A percentile compares a stretch with the other conserved stretches of the same genome.
phyloP scores from a whole-genome alignment of 2,329 filamentous ascomycete species.

The Scopulariopsis brevicaulis region DNA sequence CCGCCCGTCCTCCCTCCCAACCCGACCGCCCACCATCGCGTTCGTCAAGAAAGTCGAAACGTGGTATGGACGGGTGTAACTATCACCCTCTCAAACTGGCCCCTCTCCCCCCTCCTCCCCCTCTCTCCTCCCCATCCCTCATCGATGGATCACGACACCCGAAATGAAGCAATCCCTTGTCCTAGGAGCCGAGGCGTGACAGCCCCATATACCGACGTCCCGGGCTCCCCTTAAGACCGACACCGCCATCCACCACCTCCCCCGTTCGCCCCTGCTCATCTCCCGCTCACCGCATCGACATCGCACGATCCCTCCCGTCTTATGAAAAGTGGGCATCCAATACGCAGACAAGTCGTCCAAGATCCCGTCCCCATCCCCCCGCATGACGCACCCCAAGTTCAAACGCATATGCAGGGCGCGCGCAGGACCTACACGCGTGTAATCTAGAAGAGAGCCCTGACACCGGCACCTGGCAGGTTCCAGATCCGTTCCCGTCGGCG shows the following conservation, averaged over 20 bases:
- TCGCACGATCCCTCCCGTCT: not conserved
- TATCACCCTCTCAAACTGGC: not conserved
- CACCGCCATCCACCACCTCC: not conserved
- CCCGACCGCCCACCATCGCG: not conserved
- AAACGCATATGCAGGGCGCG: not conserved
- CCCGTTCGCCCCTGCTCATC: not conserved
- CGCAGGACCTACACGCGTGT: not conserved
- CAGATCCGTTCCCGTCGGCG: not conserved
- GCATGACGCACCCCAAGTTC: not conserved
- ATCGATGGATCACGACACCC: not conserved
- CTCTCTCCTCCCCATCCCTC: not conserved
- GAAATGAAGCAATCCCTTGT: not conserved
- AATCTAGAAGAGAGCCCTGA: too few relatives aligned
- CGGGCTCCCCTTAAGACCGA: not conserved
- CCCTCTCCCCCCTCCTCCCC: not conserved
- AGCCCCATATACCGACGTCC: not conserved
- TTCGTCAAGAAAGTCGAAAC: not conserved
- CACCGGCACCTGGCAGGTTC: not conserved
- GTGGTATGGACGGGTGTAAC: conserved; percentile 5
- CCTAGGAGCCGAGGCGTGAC: conserved; percentile 1
- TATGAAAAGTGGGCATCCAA: not conserved
- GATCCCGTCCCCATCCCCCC: not conserved
- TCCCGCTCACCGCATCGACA: not conserved
- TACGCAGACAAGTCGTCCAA: not conserved
- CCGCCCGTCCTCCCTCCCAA: not conserved